Evolutionary conservation across 148 eudicot genomes (phyloP).

Genomic region (Bassia scoparia): DNA sequence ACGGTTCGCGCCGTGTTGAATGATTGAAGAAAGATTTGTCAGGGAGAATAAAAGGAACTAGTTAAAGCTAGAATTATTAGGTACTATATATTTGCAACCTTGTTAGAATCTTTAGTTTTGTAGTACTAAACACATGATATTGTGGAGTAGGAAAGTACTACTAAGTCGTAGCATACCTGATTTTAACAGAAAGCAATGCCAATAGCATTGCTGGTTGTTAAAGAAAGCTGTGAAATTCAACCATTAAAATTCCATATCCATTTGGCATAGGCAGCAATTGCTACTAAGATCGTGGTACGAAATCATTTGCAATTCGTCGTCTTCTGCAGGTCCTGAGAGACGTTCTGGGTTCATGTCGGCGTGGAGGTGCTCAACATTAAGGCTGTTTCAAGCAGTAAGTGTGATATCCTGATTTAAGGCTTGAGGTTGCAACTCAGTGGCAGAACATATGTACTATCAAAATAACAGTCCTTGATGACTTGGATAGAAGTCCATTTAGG

Average conservation of each 20-base stretch:
- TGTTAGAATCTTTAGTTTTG: background rate
- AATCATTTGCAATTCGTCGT: slow-evolving; percentile 17
- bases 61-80: no score
- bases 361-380: slow-evolving; percentile 23
- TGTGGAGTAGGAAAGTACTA: background rate
- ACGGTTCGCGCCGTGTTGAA: no score
- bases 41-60: no score
- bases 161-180: slow-evolving; percentile 2
- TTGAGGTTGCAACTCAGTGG: slow-evolving; percentile 22
- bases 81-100: no score
- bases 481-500: slow-evolving; percentile 17
- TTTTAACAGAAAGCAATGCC: background rate
- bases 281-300: slow-evolving; percentile 24
- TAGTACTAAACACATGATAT: background rate
- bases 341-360: slow-evolving; percentile 13
- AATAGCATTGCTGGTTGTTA: slow-evolving; percentile 14
- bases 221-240: slow-evolving; percentile 19
- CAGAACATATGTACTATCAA: slow-evolving; percentile 11
- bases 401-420: slow-evolving; percentile 13
- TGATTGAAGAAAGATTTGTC: no score
- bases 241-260: slow-evolving; percentile 19
- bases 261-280: slow-evolving; percentile 26
- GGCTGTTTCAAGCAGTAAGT: slow-evolving; percentile 1
- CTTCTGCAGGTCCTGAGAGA: slow-evolving; percentile 1
- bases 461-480: background rate